Conservation (phyloP, 2,329 filamentous ascomycete species). For the Neofusicoccum laricinum region DNA sequence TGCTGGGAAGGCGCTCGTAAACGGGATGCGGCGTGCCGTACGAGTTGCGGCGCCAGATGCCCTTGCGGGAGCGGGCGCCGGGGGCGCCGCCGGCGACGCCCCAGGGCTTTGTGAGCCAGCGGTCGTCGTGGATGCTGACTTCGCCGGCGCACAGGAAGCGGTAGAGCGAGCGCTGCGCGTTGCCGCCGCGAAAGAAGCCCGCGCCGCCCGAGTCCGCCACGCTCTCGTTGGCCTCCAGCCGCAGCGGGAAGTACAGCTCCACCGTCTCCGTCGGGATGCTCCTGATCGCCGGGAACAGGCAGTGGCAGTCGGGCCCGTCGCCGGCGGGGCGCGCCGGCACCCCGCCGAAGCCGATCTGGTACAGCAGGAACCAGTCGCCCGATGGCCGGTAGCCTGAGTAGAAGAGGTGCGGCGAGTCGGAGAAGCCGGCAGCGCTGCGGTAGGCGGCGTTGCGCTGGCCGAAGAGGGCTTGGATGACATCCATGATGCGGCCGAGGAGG, state of each 20-base stretch:
- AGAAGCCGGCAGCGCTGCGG: conserved; percentile 50
- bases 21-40: conserved; percentile 31
- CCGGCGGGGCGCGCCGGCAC: conserved; percentile 48
- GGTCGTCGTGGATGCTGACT: conserved; percentile 48
- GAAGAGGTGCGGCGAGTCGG: conserved; percentile 51
- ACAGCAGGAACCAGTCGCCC: conserved; percentile 50
- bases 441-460: conserved; percentile 47
- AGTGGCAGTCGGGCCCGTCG: conserved; percentile 51
- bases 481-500: conserved; percentile 47
- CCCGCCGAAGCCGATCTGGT: conserved; percentile 51
- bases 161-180: conserved; percentile 49
- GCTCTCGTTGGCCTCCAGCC: conserved; percentile 49
- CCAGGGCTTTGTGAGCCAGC: conserved; percentile 51
- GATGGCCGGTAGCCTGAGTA: conserved; percentile 50
- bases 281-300: conserved; percentile 51
- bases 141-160: conserved; percentile 47
- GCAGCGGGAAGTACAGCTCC: conserved; percentile 48
- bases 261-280: conserved; percentile 50
- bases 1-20: conserved; percentile 37
- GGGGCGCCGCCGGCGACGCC: conserved; percentile 48
- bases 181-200: conserved; percentile 48
- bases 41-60: conserved; percentile 41
- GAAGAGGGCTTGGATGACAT: conserved; percentile 51
- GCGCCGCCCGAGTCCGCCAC: conserved; percentile 49
- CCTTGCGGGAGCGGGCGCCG: conserved; percentile 43